These are phyloP conservation scores for Phialemoniopsis sp. DNA, from an alignment of 2,329 filamentous ascomycete genomes.

Conservation along the genomic window DNA sequence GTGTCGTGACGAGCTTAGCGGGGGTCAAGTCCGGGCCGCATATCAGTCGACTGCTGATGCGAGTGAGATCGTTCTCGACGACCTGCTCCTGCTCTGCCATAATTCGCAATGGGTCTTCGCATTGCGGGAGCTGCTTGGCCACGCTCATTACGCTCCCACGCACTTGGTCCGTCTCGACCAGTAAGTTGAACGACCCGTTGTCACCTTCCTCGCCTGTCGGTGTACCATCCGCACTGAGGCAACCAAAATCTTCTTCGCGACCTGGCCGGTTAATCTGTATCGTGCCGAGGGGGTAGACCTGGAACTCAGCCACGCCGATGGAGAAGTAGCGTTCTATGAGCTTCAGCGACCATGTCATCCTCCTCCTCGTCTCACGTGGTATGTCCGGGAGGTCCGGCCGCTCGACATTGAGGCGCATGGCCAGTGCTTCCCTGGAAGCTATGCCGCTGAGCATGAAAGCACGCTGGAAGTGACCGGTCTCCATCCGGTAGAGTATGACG, in stretches of 20 bases:
- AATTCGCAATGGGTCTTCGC: conserved; percentile 4
- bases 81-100: conserved; percentile 6
- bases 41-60: conserved; percentile 4
- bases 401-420: conserved; percentile 34
- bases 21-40: conserved; percentile 7
- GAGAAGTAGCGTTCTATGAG: conserved; percentile 34
- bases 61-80: conserved; percentile 8
- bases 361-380: conserved; percentile 30
- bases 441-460: conserved; percentile 30
- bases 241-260: conserved; percentile 22
- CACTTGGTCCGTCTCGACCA: conserved; percentile 15
- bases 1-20: conserved; percentile 4
- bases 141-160: conserved; percentile 13
- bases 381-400: conserved; percentile 23
- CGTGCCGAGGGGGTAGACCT: conserved; percentile 32
- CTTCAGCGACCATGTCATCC: conserved; percentile 34
- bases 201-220: conserved; percentile 2
- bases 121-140: conserved; percentile 8
- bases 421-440: conserved; percentile 27
- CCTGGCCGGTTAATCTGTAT: conserved; percentile 34
- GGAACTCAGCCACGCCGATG: conserved; percentile 35
- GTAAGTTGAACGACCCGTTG: conserved; percentile 9
- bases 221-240: conserved; percentile 11
- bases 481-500: conserved; percentile 23
- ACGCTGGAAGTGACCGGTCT: conserved; percentile 22